phyloP scores from a whole-genome alignment of 192 early-diverging fungal genomes.

The Backusella westeae region DNA sequence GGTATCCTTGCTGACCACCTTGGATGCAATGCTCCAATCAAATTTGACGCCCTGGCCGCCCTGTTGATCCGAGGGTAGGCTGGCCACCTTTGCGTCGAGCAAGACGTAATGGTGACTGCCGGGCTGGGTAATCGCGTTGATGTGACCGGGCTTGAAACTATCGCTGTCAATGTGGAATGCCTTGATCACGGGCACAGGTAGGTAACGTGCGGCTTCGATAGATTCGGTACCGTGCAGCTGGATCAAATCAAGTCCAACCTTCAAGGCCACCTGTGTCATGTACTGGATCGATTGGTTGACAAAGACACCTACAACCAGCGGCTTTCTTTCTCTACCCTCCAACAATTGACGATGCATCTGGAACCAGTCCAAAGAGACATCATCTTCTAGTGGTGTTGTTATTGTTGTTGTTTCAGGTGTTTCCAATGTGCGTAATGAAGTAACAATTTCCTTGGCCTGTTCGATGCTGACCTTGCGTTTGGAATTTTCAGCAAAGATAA shows the following conservation, averaged over 20 bases:
- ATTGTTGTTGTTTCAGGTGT: not conserved
- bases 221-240: slow-evolving; percentile 91
- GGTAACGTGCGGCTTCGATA: slow-evolving; percentile 55
- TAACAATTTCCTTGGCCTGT: slow-evolving; percentile 69
- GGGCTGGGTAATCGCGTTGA: slow-evolving; percentile 45
- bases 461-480: slow-evolving; percentile 71
- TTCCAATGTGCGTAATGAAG: slow-evolving; percentile 51
- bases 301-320: slow-evolving; percentile 93
- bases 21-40: slow-evolving; percentile 80
- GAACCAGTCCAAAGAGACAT: slow-evolving; percentile 42
- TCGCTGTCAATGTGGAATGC: slow-evolving; percentile 79
- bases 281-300: slow-evolving; percentile 76
- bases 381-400: not conserved
- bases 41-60: slow-evolving; percentile 81
- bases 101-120: slow-evolving; percentile 54
- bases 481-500: slow-evolving; percentile 86
- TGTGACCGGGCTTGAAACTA: slow-evolving; percentile 30
- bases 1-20: slow-evolving; percentile 31
- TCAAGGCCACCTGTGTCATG: slow-evolving; percentile 62
- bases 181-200: slow-evolving; percentile 86
- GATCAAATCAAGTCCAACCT: slow-evolving; percentile 82
- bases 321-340: slow-evolving; percentile 47
- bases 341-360: slow-evolving; percentile 39
- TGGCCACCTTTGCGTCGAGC: slow-evolving; percentile 63
- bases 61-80: slow-evolving; percentile 46